A percentile compares a stretch with the other conserved stretches of the same genome.
These are phyloP conservation scores for Diaporthe helianthi DNA, from an alignment of 2,329 filamentous ascomycete genomes.

Conservation along the genomic window DNA sequence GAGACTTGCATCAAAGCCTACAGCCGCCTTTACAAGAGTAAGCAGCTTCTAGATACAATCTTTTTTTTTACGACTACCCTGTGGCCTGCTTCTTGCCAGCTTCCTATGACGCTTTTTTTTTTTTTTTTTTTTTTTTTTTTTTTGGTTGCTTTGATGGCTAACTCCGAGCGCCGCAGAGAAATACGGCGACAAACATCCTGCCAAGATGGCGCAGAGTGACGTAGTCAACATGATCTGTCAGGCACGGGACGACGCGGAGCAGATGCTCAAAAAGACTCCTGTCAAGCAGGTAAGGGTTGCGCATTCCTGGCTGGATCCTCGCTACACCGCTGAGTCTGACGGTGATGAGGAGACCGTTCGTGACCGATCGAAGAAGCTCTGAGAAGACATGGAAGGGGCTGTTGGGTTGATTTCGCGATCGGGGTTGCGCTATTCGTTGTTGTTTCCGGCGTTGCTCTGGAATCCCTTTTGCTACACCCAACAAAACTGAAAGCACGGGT, in stretches of 20 bases:
- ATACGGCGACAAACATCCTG: neutral
- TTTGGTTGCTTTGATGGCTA: too few species aligned
- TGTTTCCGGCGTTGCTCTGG: neutral
- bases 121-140: too few species aligned
- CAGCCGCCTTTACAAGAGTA: slow-evolving; percentile 7
- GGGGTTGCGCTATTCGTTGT: neutral
- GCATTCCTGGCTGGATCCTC: neutral
- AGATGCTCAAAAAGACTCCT: neutral
- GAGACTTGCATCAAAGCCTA: slow-evolving; percentile 15
- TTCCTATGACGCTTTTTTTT: too few species aligned
- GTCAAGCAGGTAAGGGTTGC: neutral
- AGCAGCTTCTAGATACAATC: too few species aligned
- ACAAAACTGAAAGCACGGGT: neutral
- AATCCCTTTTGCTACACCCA: neutral
- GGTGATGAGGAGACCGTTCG: neutral
- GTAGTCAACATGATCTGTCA: slow-evolving; percentile 17
- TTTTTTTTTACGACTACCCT: too few species aligned
- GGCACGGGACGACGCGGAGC: slow-evolving; percentile 26
- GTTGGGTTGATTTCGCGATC: too few species aligned
- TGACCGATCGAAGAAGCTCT: neutral
- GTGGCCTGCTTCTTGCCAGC: too few species aligned
- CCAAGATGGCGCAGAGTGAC: neutral
- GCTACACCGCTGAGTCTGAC: neutral
- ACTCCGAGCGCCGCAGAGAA: too few species aligned
- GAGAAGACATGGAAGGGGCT: too few species aligned